These are phyloP conservation scores for Diutina neorugosa DNA, from an alignment of 1,139 yeast genomes.

Conservation along the genomic window DNA sequence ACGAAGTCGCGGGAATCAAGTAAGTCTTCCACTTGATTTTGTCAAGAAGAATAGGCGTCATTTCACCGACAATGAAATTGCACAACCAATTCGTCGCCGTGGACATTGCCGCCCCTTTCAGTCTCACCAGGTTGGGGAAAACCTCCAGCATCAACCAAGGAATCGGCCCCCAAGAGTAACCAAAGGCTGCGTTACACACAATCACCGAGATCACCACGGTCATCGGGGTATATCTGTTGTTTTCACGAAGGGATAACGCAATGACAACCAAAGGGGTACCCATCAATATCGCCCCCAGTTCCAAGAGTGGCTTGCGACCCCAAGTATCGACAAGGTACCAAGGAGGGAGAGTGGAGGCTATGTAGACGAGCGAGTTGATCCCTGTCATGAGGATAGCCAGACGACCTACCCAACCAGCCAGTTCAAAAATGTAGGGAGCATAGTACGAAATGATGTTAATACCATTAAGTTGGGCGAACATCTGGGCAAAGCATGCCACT, in stretches of 20 bases:
- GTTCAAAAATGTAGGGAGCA: slow-evolving; percentile 88
- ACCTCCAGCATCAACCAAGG: slow-evolving; percentile 94
- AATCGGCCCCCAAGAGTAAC: slow-evolving; percentile 88
- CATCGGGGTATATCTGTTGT: slow-evolving; percentile 51
- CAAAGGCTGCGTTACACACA: slow-evolving; percentile 75
- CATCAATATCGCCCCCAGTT: slow-evolving; percentile 74
- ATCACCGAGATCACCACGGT: slow-evolving; percentile 69
- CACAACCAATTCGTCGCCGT: slow-evolving; percentile 95
- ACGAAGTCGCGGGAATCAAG: slow-evolving; percentile 67
- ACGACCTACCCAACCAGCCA: slow-evolving; percentile 90
- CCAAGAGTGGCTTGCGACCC: slow-evolving; percentile 78
- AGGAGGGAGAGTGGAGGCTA: slow-evolving; percentile 71
- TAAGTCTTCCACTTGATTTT: slow-evolving; percentile 69
- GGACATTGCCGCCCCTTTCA: slow-evolving; percentile 84
- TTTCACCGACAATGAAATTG: slow-evolving; percentile 83
- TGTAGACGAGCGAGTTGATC: slow-evolving; percentile 67
- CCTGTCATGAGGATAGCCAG: slow-evolving; percentile 89
- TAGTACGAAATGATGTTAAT: slow-evolving; percentile 87
- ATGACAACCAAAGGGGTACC: slow-evolving; percentile 55
- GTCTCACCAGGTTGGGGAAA: slow-evolving; percentile 75
- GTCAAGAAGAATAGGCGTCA: slow-evolving; percentile 79
- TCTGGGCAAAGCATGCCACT: slow-evolving; percentile 82
- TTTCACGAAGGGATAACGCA: slow-evolving; percentile 51
- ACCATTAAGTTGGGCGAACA: slow-evolving; percentile 90
- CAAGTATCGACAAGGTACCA: slow-evolving; percentile 84